These are phyloP conservation scores for Gentiana straminea DNA, from an alignment of 257 asterid genomes.

Conservation along the genomic window DNA sequence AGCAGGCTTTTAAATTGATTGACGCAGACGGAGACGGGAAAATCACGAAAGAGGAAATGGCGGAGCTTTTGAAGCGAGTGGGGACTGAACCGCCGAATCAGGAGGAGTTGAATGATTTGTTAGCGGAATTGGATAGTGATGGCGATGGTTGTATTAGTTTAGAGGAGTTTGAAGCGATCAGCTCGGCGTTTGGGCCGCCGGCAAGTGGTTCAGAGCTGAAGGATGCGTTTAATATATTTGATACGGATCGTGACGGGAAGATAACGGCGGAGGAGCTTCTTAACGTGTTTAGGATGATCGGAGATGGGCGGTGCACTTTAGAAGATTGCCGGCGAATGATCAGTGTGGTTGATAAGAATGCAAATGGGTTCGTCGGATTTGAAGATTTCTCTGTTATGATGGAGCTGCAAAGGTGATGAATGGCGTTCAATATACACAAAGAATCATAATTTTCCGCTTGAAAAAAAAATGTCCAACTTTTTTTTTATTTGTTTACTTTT, in stretches of 20 bases:
- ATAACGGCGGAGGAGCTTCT: constrained; percentile 72
- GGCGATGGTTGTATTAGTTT: constrained; percentile 63
- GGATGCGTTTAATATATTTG: constrained; percentile 59
- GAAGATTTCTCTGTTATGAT: constrained; percentile 73
- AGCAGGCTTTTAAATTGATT: constrained; percentile 56
- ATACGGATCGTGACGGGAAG: constrained; percentile 64
- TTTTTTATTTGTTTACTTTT: too few relatives aligned
- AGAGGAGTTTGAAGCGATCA: constrained; percentile 38
- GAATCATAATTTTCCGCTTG: too few relatives aligned
- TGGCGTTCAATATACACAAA: too few relatives aligned
- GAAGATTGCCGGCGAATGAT: constrained; percentile 91
- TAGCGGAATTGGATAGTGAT: constrained; percentile 47
- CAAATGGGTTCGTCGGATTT: constrained; percentile 80
- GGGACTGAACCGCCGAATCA: constrained; percentile 45
- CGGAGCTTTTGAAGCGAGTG: constrained; percentile 30
- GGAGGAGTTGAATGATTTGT: constrained; percentile 41
- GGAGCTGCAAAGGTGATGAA: constrained; percentile 34
- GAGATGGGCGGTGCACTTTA: constrained; percentile 59
- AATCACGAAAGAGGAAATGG: constrained; percentile 40
- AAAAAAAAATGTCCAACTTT: too few relatives aligned
- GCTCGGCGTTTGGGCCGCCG: constrained; percentile 50
- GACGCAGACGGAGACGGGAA: constrained; percentile 61
- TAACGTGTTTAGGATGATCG: constrained; percentile 44
- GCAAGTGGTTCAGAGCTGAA: constrained; percentile 38
- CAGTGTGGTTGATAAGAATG: constrained; percentile 52